Base-by-base conservation (phyloP, 1,284 basidiomycete genomes). In the Ganoderma resinaceum region DNA sequence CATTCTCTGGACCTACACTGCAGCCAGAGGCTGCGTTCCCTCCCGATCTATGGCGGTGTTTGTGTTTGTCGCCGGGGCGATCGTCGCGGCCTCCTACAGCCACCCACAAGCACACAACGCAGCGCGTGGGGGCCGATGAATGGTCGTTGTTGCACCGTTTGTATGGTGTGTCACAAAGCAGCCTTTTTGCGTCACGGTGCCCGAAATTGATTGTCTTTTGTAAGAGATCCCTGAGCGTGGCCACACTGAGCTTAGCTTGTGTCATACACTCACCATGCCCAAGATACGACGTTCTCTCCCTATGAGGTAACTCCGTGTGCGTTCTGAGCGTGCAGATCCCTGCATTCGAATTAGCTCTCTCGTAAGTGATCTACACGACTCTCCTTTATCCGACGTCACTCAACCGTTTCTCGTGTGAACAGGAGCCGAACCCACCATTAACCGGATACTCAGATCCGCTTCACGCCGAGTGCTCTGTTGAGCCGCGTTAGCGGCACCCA, bases 1-100 rank as follows among this genome's bases (percentile, higher is more conserved):
- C 35, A 55, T 60, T 63, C 38, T 49, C 26, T 66, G 70, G 67
- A 69, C 63, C 66, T 52, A 69, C 67, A 66, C 33, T 4, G n/a
- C n/a, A 18, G n/a, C 23, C n/a, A 9, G 33, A 58, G 29, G 31
- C 9, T n/a, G 2, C 55, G 9, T 58, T 58, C n/a, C 18, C n/a
- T 37, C 33, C 33, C 31, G 33, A 58, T 58, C 33, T 58, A 58
- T 58, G 16, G 55, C 55, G 55, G 55, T 58, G 55, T 37, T 37
- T 58, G 55, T 58, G 55, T 37, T 37, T 58, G 55, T 58, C 33
- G 18, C 33, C 3, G 31, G 31, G 20, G 31, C 49, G 65, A 66
- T 66, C 65, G 65, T 55, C 65, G 65, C 59, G 1, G 12, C 42
- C 35, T 42, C 60, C 65, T 61, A 66, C 65, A 66, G 35, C 23